These are phyloP conservation scores for Vitis riparia DNA, from an alignment of 164 flowering plant genomes.

Conservation along the genomic window DNA sequence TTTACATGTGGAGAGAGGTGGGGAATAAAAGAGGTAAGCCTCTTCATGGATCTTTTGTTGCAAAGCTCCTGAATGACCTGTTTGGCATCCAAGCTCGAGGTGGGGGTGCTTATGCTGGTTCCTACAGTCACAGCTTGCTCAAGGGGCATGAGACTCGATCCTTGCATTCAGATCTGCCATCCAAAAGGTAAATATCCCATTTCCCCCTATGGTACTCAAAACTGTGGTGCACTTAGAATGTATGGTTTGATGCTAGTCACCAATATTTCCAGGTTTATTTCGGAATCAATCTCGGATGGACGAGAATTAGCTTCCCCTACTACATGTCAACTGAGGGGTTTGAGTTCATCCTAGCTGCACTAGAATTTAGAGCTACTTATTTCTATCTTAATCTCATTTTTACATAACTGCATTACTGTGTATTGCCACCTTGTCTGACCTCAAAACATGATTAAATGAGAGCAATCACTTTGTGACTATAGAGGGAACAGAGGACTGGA, in stretches of 20 bases:
- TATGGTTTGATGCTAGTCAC: too few relatives aligned
- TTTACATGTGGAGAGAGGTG: conserved; percentile 45
- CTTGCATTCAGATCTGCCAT: conserved; percentile 46
- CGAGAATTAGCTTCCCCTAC: conserved; percentile 79
- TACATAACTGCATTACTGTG: too few relatives aligned
- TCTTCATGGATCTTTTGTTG: conserved; percentile 72
- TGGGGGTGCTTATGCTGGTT: conserved; percentile 90
- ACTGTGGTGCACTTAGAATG: too few relatives aligned
- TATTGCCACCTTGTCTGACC: too few relatives aligned
- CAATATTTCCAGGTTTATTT: conserved; percentile 48
- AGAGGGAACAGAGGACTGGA: too few relatives aligned
- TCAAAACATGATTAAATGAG: too few relatives aligned
- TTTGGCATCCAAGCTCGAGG: conserved; percentile 90
- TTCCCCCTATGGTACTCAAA: too few relatives aligned
- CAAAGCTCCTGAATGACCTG: conserved; percentile 76
- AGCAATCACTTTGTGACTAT: too few relatives aligned
- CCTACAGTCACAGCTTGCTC: conserved; percentile 73
- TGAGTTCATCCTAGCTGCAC: conserved; percentile 64
- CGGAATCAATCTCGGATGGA: conserved; percentile 89
- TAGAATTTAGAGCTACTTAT: conserved; percentile 65
- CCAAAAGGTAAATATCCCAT: conserved; percentile 40
- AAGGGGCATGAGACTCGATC: conserved; percentile 39
- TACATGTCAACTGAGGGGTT: conserved; percentile 69
- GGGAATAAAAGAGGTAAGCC: conserved; percentile 57
- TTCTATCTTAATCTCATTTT: too few relatives aligned